Evolutionary conservation across 345 rosid species (phyloP), one percentile per base, ranked within the genome.

Genomic region (Salix udensis): DNA sequence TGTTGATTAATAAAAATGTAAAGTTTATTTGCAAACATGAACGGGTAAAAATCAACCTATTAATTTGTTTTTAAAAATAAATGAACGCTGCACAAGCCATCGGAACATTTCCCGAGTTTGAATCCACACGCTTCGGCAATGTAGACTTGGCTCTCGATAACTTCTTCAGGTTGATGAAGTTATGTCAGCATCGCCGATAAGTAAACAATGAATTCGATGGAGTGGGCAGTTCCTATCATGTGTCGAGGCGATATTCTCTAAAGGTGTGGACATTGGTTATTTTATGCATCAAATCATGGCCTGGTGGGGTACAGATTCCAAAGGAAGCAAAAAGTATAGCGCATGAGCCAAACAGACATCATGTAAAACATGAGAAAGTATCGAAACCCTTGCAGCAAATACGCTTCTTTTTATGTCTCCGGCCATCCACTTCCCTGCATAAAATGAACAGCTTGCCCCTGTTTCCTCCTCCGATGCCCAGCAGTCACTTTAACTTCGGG

Each of bases 331-430:
- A 76, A 71, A 79, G 67, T 78, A 24, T 24, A 82, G 83, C 21
- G 82, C 24, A 83, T 67, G 79, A 67, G 82, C 84, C 86, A 72
- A 77, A 67, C 60, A 52, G 81, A 76, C 77, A 64, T 78, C 77
- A 60, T 62, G 48, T 42, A 81, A 77, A 82, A 83, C 75, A 19
- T 26, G 53, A 73, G 85, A 84, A 79, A 78, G 80, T 74, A 77
- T 67, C 18, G 52, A 48, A 48, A 64, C 18, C 58, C 15, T 70
- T 7, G 48, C 7, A 34, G 67, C 55, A 73, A 60, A 70, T 74
- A 80, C 77, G 81, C 73, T 46, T 75, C 78, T 77, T 53, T 61
- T 84, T 52, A 78, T 36, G 81, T 72, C 77, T 53, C 70, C 39
- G 44, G 24, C 71, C 72, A 44, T 13, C 70, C 66, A 37, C 58